These are phyloP conservation scores for Exophiala alcalophila DNA, from an alignment of 2,329 filamentous ascomycete species.

Conservation along the genomic window DNA sequence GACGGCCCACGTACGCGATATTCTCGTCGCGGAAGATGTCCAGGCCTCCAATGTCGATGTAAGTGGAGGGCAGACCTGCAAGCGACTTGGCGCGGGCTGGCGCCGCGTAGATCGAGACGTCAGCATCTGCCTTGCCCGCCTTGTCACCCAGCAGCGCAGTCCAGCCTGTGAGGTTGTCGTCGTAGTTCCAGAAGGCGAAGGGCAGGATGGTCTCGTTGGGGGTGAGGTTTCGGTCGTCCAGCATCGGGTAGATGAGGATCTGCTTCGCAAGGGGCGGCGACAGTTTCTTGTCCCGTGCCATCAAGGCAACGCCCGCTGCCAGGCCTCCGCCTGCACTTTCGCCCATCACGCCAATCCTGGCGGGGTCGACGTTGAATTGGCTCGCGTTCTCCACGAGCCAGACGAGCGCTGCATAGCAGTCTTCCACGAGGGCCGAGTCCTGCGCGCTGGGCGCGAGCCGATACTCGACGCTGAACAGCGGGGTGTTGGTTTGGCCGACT, in stretches of 20 bases:
- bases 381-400: constrained; percentile 41
- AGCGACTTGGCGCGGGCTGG: constrained; percentile 37
- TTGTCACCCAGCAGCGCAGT: constrained; percentile 36
- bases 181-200: constrained; percentile 39
- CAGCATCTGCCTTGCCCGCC: constrained; percentile 31
- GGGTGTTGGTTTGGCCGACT: constrained; percentile 26
- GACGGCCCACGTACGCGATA: constrained; percentile 41
- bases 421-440: constrained; percentile 30
- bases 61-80: constrained; percentile 41
- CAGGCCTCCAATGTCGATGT: constrained; percentile 45
- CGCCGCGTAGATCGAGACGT: constrained; percentile 36
- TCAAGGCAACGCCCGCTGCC: constrained; percentile 40
- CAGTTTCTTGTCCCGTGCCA: constrained; percentile 37
- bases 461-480: constrained; percentile 33
- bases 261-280: constrained; percentile 39
- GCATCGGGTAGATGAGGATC: constrained; percentile 49
- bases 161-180: constrained; percentile 45
- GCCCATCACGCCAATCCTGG: constrained; percentile 43
- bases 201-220: constrained; percentile 36
- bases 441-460: constrained; percentile 32
- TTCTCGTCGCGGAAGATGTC: constrained; percentile 46
- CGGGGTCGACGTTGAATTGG: constrained; percentile 42
- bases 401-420: constrained; percentile 35
- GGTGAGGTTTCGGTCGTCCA: constrained; percentile 43
- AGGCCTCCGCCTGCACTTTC: constrained; percentile 46